Conservation (phyloP, 495 filamentous ascomycete genomes). For the Halenospora varia region DNA sequence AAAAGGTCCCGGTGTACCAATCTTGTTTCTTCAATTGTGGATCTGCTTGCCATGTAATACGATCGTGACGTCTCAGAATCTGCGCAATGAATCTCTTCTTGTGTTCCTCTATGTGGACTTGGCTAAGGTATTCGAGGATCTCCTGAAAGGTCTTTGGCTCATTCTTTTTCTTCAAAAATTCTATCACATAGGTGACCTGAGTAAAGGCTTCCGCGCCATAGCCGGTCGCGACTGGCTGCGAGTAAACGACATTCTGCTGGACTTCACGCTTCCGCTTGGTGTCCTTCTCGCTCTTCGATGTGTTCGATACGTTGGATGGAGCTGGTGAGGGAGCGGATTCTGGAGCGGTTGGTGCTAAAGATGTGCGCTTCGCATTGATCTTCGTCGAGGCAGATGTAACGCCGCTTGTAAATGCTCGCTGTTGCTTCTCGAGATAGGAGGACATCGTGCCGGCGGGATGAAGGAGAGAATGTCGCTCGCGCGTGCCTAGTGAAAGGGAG, state of each 20-base stretch:
- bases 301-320: slow-evolving; percentile 37
- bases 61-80: slow-evolving; percentile 55
- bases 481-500: background rate
- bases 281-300: slow-evolving; percentile 44
- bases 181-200: slow-evolving; percentile 76
- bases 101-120: slow-evolving; percentile 45
- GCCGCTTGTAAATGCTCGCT: slow-evolving; percentile 41
- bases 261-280: slow-evolving; percentile 55
- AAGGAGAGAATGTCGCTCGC: background rate
- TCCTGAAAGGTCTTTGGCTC: slow-evolving; percentile 65
- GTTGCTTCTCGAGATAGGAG: slow-evolving; percentile 45
- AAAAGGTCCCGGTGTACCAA: slow-evolving; percentile 61
- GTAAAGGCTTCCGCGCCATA: slow-evolving; percentile 77
- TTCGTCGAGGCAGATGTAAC: slow-evolving; percentile 45
- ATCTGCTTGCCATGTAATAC: slow-evolving; percentile 65
- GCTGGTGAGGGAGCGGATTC: slow-evolving; percentile 37
- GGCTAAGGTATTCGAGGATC: slow-evolving; percentile 71
- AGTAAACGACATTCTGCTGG: slow-evolving; percentile 58
- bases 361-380: slow-evolving; percentile 41
- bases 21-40: slow-evolving; percentile 47
- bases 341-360: slow-evolving; percentile 32
- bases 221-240: slow-evolving; percentile 73
- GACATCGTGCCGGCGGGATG: slow-evolving; percentile 33
- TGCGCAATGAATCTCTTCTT: slow-evolving; percentile 35
- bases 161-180: slow-evolving; percentile 76